Percentiles rank a stretch among this genome's conserved stretches.
Conservation (phyloP, 495 filamentous ascomycete genomes). For the Neurospora cerealis region DNA sequence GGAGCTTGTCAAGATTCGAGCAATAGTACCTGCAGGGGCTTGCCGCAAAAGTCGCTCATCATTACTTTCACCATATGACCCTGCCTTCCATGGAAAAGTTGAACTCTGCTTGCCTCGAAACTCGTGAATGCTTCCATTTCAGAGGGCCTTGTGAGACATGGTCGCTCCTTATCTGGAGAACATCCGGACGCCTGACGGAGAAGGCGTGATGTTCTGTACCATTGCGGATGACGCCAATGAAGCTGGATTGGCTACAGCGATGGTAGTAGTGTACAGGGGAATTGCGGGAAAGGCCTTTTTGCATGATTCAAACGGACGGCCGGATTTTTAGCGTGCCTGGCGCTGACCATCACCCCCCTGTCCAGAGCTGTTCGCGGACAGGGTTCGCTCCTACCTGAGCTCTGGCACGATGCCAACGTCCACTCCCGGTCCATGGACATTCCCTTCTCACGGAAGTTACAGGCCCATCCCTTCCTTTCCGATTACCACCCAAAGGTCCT, state of each 20-base stretch:
- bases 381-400: conserved; percentile 5
- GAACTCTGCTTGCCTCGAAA: neutral
- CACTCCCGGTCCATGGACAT: conserved; percentile 4
- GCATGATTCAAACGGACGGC: conserved; percentile 1
- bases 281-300: neutral
- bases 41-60: neutral
- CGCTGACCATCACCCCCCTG: neutral
- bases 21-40: neutral
- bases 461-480: neutral
- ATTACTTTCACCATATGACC: neutral
- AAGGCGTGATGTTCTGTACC: neutral
- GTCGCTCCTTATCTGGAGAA: neutral
- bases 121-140: neutral
- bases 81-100: neutral
- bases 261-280: neutral
- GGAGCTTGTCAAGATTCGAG: neutral
- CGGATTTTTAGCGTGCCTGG: conserved; percentile 1
- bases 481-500: neutral
- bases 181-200: neutral
- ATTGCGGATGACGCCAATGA: neutral
- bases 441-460: neutral
- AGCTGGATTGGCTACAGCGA: neutral
- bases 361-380: neutral
- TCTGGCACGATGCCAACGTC: conserved; percentile 5
- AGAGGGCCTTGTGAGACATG: neutral